Percentiles rank a stretch among this genome's conserved stretches.
Evolutionary conservation across 805 yeast species (phyloP).

Genomic region (Hanseniaspora mollemarum): DNA sequence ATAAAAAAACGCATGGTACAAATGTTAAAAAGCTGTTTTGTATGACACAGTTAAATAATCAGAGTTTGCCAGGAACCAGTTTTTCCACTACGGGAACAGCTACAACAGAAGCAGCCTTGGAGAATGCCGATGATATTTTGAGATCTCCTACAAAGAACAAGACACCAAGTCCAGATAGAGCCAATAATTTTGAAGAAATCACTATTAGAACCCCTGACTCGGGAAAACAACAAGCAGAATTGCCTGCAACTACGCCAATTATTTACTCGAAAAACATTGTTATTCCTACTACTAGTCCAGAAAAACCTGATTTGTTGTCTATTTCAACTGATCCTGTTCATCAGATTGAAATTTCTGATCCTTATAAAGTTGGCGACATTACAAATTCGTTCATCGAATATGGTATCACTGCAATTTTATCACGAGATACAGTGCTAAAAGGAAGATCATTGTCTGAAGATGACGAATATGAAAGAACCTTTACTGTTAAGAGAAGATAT

Average conservation of each 20-base stretch:
- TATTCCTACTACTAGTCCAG: not conserved
- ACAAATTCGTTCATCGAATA: constrained; percentile 84
- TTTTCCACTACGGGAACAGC: not conserved
- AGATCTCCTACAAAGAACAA: not conserved
- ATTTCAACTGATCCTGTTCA: constrained; percentile 25
- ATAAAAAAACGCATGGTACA: not conserved
- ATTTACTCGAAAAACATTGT: too few relatives aligned
- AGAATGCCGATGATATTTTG: not conserved
- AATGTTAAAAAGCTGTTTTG: not conserved
- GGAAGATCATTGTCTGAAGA: not conserved
- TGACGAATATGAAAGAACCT: constrained; percentile 17
- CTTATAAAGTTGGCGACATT: constrained; percentile 80
- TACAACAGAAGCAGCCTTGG: not conserved
- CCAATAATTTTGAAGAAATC: not conserved
- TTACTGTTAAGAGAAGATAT: constrained; percentile 67
- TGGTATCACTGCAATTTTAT: constrained; percentile 53
- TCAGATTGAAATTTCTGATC: constrained; percentile 74
- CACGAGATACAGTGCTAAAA: constrained; percentile 31
- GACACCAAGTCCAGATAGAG: not conserved
- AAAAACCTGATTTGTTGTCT: not conserved
- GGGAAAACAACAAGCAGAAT: not conserved
- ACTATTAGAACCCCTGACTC: not conserved
- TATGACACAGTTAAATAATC: not conserved
- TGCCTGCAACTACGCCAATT: not conserved
- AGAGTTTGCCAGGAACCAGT: not conserved